Evolutionary conservation across 2,329 filamentous ascomycete species (phyloP), one percentile per base, ranked within the genome.

Genomic region (Coniochaeta prunicola): DNA sequence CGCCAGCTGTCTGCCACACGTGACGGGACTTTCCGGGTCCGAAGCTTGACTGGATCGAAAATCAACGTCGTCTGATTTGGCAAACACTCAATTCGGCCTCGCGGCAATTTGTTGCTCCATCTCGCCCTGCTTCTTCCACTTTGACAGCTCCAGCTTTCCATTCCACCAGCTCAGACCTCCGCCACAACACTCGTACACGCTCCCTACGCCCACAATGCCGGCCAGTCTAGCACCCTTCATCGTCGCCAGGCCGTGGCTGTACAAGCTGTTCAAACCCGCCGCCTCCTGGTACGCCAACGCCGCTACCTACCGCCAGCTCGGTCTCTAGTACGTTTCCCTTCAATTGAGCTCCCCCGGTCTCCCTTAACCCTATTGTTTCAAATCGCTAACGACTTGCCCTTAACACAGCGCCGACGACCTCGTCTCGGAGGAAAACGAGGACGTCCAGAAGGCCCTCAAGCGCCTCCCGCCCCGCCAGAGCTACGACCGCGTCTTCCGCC

Each of bases 401-500:
- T 30, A 3, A 15, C 31, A 59, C 73, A 97, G 94, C 77, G 87
- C 88, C 82, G 94, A 99, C 77, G 94, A 99, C 75, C 79, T 99
- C 74, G 90, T 97, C 74, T 86, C 90, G 73, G 94, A 99, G 78
- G 94, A 99, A 80, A 89, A 84, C 81, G 90, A 94, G 69, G 78
- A 82, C 60, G 91, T 96, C 70, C 88, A 94, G 76, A 84, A 88
- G 68, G 94, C 94, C 64, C 84, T 99, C 71, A 90, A 90, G 84
- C 91, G 94, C 74, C 89, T 99, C 63, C 85, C 90, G 60, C 84
- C 91, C 70, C 91, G 96, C 82, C 91, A 94, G 74, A 84, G 88
- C 70, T 97, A 97, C 80, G 94, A 99, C 81, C 93, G 94, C 75
- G 86, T 97, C 74, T 99, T 92, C 88, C 92, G 94, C 72, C 86